Base-by-base conservation (phyloP, 352 stramenopile genomes). In the Phytophthora fragariaefolia region DNA sequence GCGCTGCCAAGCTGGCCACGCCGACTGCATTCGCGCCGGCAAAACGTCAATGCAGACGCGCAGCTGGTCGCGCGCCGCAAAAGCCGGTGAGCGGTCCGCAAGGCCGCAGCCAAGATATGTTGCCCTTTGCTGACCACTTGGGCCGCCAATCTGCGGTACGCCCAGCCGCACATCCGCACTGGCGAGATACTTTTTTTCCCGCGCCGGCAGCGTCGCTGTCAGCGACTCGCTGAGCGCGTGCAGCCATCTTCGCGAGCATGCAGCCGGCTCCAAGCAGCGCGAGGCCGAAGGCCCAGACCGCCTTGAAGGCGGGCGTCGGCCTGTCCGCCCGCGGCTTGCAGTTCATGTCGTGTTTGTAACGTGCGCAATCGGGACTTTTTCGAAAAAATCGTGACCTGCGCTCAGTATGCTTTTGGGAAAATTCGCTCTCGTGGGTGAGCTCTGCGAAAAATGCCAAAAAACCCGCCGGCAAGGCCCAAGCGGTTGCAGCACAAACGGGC, bases 401-500 rank as follows among this genome's bases (percentile, higher is more conserved):
- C 48, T 60, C 58, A 66, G 58, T 67, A 62, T 54, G 15, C 2
- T 34, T 59, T 64, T 66, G 40, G 22, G 36, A 59, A 63, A 59
- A 58, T 24, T 57, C n/a, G 8, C 36, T 51, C 43, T 56, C 22
- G 58, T 66, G 58, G 58, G 58, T 66, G 47, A n/a, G 42, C 30
- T 62, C 46, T 59, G 59, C 59, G 59, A 67, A 66, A 53, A 43
- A 60, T 36, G 45, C 59, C 22, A n/a, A 9, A n/a, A 10, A 9
- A 50, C 45, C 40, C 40, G 40, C 40, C 40, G 40, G n/a, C n/a
- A 46, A 63, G 18, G 28, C n/a, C n/a, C n/a, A n/a, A 27, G 42
- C 49, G 34, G 62, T 64, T 73, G 57, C 62, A 70, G 42, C 47
- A 52, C 34, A 42, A 71, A 64, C 49, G 57, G 57, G 38, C 63